Base-by-base conservation (phyloP, 2,329 filamentous ascomycete species). In the Cucurbitaria berberidis region DNA sequence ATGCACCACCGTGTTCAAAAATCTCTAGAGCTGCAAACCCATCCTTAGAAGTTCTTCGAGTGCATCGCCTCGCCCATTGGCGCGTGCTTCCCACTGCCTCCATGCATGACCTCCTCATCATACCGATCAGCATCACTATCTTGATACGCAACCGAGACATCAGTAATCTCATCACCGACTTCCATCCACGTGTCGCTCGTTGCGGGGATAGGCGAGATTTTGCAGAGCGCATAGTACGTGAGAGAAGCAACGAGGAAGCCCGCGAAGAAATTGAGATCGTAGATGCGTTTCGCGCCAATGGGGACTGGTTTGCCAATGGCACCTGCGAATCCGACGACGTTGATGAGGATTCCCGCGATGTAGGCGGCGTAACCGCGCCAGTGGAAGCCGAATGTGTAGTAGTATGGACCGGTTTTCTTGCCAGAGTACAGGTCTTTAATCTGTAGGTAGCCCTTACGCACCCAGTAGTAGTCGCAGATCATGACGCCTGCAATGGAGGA, bases 401-500 rank as follows among this genome's bases (percentile, higher is more conserved):
- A 93, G 76, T 97, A 97, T 0, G 86, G 88, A 0, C 85, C 85
- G 0, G 76, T 78, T 49, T 80, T 82, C 48, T 86, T 85, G 9
- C 84, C 88, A 45, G 88, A 88, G 79, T 96, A 97, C 0, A 97
- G 83, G 49, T 91, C 86, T 66, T 85, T 87, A 61, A 93, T 80
- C 60, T 92, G 85, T 2, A 95, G 80, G 72, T 92, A 96, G 5
- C 93, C 93, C 53, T 84, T 87, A 52, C 93, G 89, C 5, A 96
- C 90, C 50, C 89, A 57, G 75, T 96, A 97, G 79, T 97, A 97
- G 75, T 97, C 93, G 63, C 82, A 84, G 55, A 92, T 81, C 78
- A 96, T 95, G 59, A 96, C 91, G n/a, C 93, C 93, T 0, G 91
- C 92, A 58, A 97, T 96, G 38, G 89, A 91, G 53, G 89, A 93